Conservation (phyloP, 768 basidiomycete genomes). For the Russula dissimulans region DNA sequence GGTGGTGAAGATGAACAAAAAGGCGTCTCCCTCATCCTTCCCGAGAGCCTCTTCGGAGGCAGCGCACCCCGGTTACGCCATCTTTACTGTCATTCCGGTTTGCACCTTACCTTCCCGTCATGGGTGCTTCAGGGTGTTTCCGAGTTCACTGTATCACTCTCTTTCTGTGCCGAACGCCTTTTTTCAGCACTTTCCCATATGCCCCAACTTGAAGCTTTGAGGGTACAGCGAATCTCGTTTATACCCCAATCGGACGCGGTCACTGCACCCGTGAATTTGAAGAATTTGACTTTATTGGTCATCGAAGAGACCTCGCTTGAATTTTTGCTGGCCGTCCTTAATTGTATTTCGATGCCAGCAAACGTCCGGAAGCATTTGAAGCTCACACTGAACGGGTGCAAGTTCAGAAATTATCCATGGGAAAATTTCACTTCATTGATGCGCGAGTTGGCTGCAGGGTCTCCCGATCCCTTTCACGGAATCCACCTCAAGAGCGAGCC, state of each 20-base stretch:
- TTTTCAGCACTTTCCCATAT: background rate
- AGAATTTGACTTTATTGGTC: background rate
- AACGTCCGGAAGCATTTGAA: background rate
- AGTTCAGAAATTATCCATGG: background rate
- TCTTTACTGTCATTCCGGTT: background rate
- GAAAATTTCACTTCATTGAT: background rate
- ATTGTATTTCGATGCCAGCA: background rate
- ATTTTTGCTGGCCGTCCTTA: background rate
- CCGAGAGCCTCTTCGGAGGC: background rate
- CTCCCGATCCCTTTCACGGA: background rate
- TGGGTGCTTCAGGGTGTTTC: background rate
- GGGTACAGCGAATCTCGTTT: background rate
- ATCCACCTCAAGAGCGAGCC: slow-evolving; percentile 4
- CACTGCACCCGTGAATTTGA: background rate
- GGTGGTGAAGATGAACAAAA: background rate
- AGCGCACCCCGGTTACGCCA: background rate
- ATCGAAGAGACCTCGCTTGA: background rate
- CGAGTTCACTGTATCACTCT: background rate
- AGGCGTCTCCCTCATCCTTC: background rate
- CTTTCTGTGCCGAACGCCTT: background rate
- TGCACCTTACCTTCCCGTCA: background rate
- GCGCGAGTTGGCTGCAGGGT: slow-evolving; percentile 7
- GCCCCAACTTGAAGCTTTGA: slow-evolving; percentile 1
- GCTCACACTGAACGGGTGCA: background rate
- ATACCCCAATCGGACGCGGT: background rate